Base-by-base conservation (phyloP, 768 basidiomycete genomes). In the Collybia mongolica region DNA sequence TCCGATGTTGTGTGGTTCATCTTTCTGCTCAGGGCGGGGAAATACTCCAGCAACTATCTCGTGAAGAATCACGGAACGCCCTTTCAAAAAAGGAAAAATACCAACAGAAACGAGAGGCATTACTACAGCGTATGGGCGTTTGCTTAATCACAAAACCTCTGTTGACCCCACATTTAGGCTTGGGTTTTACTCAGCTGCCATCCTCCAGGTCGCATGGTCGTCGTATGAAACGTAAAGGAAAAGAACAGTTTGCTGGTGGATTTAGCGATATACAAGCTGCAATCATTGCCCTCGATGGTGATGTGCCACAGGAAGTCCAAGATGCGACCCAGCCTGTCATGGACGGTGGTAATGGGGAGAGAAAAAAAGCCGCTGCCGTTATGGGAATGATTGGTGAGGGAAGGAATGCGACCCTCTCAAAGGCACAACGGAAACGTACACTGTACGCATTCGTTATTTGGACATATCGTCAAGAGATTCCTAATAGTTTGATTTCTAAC, bases 181-280 rank as follows among this genome's bases (percentile, higher is more conserved):
- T 90, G 39, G 80, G 76, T 51, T 65, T 72, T 3, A 71, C 73
- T 5, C 68, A 65, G 35, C 67, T 74, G 0, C 81, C 82, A 17
- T 83, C 86, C 60, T 90, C 89, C 0, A 90, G 84, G 65, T 85
- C 82, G 17, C 89, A 90, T 60, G 71, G 68, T 39, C 80, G 88
- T 19, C 81, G 89, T 24, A 59, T 85, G 60, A 90, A 88, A 61
- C 82, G 82, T 57, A 88, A 82, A 60, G 82, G 77, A 43, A 83
- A 76, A 48, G 83, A 84, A 60, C 77, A 84, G 57, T 56, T 83
- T 18, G 79, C 71, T 1, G 74, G 75, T 45, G 77, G 78, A 8
- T 63, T 83, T 46, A 65, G 70, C 29, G 77, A 78, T 23, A 75
- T 84, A 38, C 73, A 79, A 51, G 66, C 65, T 6, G 84, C 75